Evolutionary conservation across 805 yeast genomes (phyloP), one percentile per base, ranked within the genome.

Genomic region (Candida insectorum): DNA sequence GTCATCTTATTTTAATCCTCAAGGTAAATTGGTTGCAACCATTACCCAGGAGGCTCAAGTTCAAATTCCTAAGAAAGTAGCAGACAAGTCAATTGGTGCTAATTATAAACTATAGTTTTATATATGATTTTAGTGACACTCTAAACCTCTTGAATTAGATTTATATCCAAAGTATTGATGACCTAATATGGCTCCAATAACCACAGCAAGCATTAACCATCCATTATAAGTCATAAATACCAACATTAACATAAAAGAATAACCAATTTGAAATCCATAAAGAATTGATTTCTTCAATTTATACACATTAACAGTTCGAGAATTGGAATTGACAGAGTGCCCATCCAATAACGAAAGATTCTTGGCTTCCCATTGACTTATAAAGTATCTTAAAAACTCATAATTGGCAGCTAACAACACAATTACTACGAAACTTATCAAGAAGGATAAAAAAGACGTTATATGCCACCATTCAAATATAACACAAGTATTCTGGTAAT

Each of bases 141-240:
- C 54, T 52, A 63, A 37, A 6, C 37, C 33, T 3, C 38, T 22
- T 6, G 16, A 24, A 6, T 13, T 17, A 6, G 26, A 26, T 8
- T 24, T 23, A 3, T 31, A 30, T 6, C 75, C 74, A 81, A 86
- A 85, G 8, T 75, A 22, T 47, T 69, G 77, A 51, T 79, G 71
- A 1, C 95, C 95, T 16, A 75, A 15, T n/a, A 67, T 70, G 2
- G 93, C 93, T 2, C 95, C 95, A 2, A 69, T 43, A 1, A 76
- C 78, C 7, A 83, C 84, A 3, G 91, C 78, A 6, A 76, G 29
- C 93, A 85, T 84, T 21, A 79, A 71, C 89, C 89, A 85, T 9
- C 91, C 85, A 52, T 85, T 85, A 55, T 82, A 85, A 5, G 91
- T 83, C 95, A 85, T 85, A 47, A 85, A 85, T 0, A 86, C 75